A percentile compares a stretch with the other conserved stretches of the same genome.
Evolutionary conservation across 768 basidiomycete species (phyloP).

Genomic region (Boletales sp.): DNA sequence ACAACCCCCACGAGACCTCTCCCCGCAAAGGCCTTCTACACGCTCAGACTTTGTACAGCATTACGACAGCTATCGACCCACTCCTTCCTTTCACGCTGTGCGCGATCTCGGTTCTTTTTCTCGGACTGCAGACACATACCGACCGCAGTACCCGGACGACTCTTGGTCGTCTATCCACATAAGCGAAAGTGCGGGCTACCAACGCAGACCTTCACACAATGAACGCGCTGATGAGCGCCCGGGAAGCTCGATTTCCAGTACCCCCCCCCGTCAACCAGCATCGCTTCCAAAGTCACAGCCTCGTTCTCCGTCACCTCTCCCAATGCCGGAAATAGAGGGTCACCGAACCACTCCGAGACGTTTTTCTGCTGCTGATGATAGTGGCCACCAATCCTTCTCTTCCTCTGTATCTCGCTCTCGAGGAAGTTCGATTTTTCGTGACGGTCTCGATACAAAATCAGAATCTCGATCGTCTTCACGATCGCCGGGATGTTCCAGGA

Average conservation of each 20-base stretch:
- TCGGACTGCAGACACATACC: conserved; percentile 46
- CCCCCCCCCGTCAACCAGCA: conserved; percentile 25
- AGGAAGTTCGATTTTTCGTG: conserved; percentile 27
- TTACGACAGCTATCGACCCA: conserved; percentile 51
- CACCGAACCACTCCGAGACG: conserved; percentile 3
- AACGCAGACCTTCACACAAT: conserved; percentile 14
- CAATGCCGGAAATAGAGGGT: conserved; percentile 3
- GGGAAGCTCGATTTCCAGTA: conserved; percentile 31
- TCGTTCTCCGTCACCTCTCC: conserved; percentile 24
- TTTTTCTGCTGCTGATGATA: conserved; percentile 4
- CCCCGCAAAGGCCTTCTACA: conserved; percentile 34
- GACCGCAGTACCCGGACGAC: conserved; percentile 42
- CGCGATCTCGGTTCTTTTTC: conserved; percentile 38
- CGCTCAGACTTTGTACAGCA: conserved; percentile 33
- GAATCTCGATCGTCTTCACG: conserved; percentile 49
- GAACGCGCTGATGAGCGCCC: conserved; percentile 27
- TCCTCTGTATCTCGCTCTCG: conserved; percentile 20
- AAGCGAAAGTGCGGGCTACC: conserved; percentile 29
- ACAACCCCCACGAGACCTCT: conserved; percentile 31
- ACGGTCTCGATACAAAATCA: conserved; percentile 31
- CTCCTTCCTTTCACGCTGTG: conserved; percentile 30
- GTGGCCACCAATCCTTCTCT: conserved; percentile 15
- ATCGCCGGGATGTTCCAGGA: conserved; percentile 39
- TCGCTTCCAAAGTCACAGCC: conserved; percentile 16
- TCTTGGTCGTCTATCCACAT: conserved; percentile 28